These are phyloP conservation scores for Conringia planisiliqua DNA, from an alignment of 345 rosid species.

Conservation along the genomic window DNA sequence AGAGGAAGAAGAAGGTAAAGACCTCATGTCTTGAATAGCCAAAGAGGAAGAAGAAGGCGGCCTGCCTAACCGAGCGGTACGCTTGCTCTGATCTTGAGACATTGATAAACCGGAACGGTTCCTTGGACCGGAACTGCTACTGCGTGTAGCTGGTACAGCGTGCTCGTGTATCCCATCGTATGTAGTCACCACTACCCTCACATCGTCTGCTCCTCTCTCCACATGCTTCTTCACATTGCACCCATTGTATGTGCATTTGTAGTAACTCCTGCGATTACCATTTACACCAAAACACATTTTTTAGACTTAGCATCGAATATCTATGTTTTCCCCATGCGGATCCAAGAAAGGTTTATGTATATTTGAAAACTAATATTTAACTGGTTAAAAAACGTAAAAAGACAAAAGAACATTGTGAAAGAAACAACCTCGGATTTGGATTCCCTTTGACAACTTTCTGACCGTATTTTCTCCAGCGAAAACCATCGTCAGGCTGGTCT, in stretches of 20 bases:
- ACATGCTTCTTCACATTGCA: constrained; percentile 30
- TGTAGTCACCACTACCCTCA: not conserved
- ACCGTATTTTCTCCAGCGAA: constrained; percentile 34
- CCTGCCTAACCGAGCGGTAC: not conserved
- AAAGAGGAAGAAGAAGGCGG: not conserved
- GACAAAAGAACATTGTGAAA: not conserved
- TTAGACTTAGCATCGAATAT: not conserved
- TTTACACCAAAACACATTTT: not conserved
- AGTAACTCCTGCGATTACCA: constrained; percentile 22
- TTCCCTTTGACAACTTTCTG: constrained; percentile 27
- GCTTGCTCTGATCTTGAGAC: not conserved
- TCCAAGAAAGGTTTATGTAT: not conserved
- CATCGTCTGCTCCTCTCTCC: constrained; percentile 33
- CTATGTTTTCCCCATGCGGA: not conserved
- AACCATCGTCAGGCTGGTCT: constrained; percentile 17
- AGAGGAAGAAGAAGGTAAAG: not conserved
- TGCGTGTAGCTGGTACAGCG: not conserved
- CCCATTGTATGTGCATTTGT: constrained; percentile 3
- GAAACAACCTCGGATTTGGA: constrained; percentile 29
- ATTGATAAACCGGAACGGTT: not conserved
- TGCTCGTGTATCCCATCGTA: constrained; percentile 28
- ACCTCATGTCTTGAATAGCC: not conserved
- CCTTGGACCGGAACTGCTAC: not conserved
- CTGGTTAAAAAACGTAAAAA: not conserved
- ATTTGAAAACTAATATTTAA: not conserved